Evolutionary conservation across 1,284 basidiomycete genomes (phyloP).

Genomic region (Microbotryomycetes sp.): DNA sequence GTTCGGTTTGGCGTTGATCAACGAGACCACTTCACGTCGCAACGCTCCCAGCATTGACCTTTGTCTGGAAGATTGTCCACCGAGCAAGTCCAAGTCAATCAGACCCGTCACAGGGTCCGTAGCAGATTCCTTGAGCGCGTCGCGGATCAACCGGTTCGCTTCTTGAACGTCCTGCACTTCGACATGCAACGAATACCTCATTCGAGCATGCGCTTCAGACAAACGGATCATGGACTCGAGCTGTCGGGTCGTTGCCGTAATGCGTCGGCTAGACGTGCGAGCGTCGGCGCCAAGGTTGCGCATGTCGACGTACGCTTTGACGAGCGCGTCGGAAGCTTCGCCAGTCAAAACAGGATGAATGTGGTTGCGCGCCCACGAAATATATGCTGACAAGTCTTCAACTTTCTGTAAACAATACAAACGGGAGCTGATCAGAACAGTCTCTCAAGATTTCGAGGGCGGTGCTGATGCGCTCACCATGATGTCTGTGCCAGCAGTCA

Average conservation of each 20-base stretch:
- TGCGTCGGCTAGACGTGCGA: conserved; percentile 78
- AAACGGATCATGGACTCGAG: conserved; percentile 98
- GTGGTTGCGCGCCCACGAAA: conserved; percentile 84
- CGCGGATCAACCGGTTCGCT: conserved; percentile 84
- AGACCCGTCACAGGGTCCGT: conserved; percentile 92
- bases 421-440: neutral
- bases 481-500: conserved; percentile 61
- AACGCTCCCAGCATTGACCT: conserved; percentile 75
- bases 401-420: conserved; percentile 55
- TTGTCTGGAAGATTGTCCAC: conserved; percentile 79
- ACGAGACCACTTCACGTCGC: conserved; percentile 59
- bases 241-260: conserved; percentile 95
- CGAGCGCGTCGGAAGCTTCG: conserved; percentile 75
- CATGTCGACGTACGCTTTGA: conserved; percentile 84
- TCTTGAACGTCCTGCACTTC: conserved; percentile 82
- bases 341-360: conserved; percentile 84
- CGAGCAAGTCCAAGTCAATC: conserved; percentile 92
- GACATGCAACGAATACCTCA: conserved; percentile 81
- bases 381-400: conserved; percentile 85
- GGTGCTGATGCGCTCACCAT: conserved; percentile 55
- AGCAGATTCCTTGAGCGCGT: conserved; percentile 74
- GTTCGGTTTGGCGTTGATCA: conserved; percentile 50
- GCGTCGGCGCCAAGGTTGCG: conserved; percentile 86
- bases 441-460: neutral
- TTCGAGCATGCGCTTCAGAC: conserved; percentile 89